phyloP scores from a whole-genome alignment of 345 rosid genomes.

The Citrus glauca region DNA sequence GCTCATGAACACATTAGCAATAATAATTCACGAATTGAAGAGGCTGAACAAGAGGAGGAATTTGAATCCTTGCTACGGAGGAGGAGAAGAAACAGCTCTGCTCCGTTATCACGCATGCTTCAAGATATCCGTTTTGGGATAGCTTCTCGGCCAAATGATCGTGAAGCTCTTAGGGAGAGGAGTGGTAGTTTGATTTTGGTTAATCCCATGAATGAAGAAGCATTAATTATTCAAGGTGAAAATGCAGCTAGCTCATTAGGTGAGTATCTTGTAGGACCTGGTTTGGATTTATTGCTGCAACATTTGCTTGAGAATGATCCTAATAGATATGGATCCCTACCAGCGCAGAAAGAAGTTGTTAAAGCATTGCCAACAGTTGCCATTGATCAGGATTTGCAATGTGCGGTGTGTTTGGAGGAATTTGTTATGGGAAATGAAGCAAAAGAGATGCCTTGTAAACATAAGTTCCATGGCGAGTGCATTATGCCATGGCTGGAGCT shows the following conservation, averaged over 20 bases:
- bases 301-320: constrained; percentile 38
- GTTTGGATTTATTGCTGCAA: constrained; percentile 37
- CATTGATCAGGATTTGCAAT: constrained; percentile 26
- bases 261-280: constrained; percentile 42
- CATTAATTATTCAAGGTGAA: constrained; percentile 28
- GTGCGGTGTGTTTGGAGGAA: constrained; percentile 54
- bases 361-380: constrained; percentile 36
- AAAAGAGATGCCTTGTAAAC: constrained; percentile 59
- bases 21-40: neutral
- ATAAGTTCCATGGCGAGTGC: constrained; percentile 52
- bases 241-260: constrained; percentile 20
- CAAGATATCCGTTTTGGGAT: constrained; percentile 21
- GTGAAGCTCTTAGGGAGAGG: constrained; percentile 16
- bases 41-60: constrained; percentile 25
- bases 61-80: constrained; percentile 21
- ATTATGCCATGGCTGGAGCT: constrained; percentile 57
- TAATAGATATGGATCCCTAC: constrained; percentile 34
- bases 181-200: constrained; percentile 27
- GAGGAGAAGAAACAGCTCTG: constrained; percentile 25
- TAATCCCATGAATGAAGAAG: constrained; percentile 35
- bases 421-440: constrained; percentile 57
- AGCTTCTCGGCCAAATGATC: constrained; percentile 10
- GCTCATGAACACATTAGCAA: constrained; percentile 11
- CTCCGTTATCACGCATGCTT: constrained; percentile 17
- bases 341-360: constrained; percentile 33